phyloP scores from a whole-genome alignment of 495 filamentous ascomycete species.

The Glutinoglossum americanum region DNA sequence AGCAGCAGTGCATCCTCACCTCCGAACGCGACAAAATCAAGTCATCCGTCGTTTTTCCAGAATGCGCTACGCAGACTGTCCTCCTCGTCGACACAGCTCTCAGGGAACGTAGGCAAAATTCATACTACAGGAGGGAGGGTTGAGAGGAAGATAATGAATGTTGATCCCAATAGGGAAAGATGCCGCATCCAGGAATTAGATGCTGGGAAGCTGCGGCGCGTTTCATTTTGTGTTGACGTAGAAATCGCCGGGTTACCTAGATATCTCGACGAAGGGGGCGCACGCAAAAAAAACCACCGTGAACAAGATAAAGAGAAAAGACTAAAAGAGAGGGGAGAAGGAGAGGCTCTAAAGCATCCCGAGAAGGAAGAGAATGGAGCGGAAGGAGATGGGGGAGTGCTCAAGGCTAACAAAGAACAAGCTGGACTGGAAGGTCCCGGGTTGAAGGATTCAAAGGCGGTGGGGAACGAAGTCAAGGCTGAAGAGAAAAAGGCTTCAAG shows the following conservation, averaged over 20 bases:
- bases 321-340: slow-evolving; percentile 45
- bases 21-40: slow-evolving; percentile 41
- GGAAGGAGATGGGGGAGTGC: slow-evolving; percentile 20
- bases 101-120: background rate
- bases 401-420: slow-evolving; percentile 20
- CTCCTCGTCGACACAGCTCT: slow-evolving; percentile 24
- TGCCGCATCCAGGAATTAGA: slow-evolving; percentile 63
- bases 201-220: slow-evolving; percentile 57
- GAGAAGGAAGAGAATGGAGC: slow-evolving; percentile 35
- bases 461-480: background rate
- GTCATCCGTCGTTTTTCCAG: slow-evolving; percentile 53
- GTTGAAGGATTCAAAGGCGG: background rate
- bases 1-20: slow-evolving; percentile 35
- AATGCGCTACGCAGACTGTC: slow-evolving; percentile 66
- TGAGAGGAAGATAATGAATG: slow-evolving; percentile 64
- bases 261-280: slow-evolving; percentile 16
- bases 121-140: slow-evolving; percentile 29
- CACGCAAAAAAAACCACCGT: slow-evolving; percentile 9
- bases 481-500: slow-evolving; percentile 7
- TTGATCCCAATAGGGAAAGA: slow-evolving; percentile 57
- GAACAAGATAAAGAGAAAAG: slow-evolving; percentile 38
- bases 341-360: slow-evolving; percentile 41
- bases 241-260: slow-evolving; percentile 63
- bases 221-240: slow-evolving; percentile 92
- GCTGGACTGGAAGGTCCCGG: slow-evolving; percentile 3